Percentiles rank a stretch among this genome's conserved stretches.
These are phyloP conservation scores for Rhodotorula graminis DNA, from an alignment of 768 basidiomycete species.

Conservation along the genomic window DNA sequence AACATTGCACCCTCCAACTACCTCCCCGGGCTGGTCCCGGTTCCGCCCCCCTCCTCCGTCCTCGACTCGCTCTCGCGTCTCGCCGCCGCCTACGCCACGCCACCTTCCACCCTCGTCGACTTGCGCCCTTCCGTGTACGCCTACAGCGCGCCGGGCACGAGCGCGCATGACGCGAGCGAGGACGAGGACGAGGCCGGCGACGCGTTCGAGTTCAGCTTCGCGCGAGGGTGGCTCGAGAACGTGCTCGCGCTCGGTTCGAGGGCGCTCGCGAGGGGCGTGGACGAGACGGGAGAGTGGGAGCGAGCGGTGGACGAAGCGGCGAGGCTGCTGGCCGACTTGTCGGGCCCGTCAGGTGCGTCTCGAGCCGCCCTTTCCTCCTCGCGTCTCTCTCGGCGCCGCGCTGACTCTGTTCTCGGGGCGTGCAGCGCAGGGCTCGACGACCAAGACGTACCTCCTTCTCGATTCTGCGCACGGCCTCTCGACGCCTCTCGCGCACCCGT, in stretches of 20 bases:
- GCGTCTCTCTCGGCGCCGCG: background rate
- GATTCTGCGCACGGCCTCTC: conserved; percentile 52
- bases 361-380: no score
- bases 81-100: background rate
- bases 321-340: conserved; percentile 51
- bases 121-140: conserved; percentile 1
- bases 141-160: conserved; percentile 25
- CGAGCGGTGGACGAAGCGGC: conserved; percentile 49
- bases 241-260: conserved; percentile 51
- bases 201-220: conserved; percentile 61
- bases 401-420: conserved; percentile 3
- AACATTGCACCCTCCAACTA: background rate
- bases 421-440: conserved; percentile 53
- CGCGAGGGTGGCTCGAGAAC: conserved; percentile 70
- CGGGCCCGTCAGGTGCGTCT: conserved; percentile 15
- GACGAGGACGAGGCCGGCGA: conserved; percentile 49
- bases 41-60: background rate
- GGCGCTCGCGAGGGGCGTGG: background rate
- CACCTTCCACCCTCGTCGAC: background rate
- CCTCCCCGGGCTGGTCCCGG: background rate
- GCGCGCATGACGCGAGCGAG: conserved; percentile 38
- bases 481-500: background rate
- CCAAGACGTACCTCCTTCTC: conserved; percentile 61
- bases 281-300: conserved; percentile 9
- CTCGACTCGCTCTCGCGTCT: background rate